phyloP scores from a whole-genome alignment of 495 filamentous ascomycete species.

The Penicillium silybi region DNA sequence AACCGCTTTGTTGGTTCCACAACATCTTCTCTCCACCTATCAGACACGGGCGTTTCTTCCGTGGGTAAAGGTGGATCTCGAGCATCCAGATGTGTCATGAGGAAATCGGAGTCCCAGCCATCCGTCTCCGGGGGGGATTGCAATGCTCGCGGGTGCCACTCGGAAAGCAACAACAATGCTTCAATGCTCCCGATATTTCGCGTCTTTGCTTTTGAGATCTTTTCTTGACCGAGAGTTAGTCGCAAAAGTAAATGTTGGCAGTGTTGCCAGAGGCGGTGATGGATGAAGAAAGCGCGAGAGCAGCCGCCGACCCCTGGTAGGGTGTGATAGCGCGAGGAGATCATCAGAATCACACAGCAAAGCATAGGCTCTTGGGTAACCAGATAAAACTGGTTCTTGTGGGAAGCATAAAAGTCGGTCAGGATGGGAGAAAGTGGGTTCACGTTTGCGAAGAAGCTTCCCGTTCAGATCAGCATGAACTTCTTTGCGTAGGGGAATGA shows the following conservation, averaged over 20 bases:
- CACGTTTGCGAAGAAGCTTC: constrained; percentile 35
- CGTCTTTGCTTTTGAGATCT: constrained; percentile 25
- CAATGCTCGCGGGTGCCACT: constrained; percentile 39
- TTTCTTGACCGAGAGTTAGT: constrained; percentile 38
- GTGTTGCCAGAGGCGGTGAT: constrained; percentile 42
- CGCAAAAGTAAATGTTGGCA: constrained; percentile 38
- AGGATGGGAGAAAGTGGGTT: constrained; percentile 36
- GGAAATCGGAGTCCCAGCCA: constrained; percentile 29
- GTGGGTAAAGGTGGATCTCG: constrained; percentile 16
- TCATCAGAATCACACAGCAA: constrained; percentile 38
- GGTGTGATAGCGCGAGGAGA: constrained; percentile 34
- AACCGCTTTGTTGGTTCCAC: constrained; percentile 38
- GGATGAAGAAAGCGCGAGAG: constrained; percentile 37
- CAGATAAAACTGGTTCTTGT: constrained; percentile 32
- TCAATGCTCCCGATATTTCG: constrained; percentile 38
- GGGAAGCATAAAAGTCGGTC: constrained; percentile 31
- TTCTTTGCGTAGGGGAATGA: too few species aligned
- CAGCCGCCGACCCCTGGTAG: constrained; percentile 31
- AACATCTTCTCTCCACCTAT: constrained; percentile 26
- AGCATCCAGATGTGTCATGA: constrained; percentile 16
- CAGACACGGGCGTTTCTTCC: constrained; percentile 17
- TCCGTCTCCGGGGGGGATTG: constrained; percentile 37
- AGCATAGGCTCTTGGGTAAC: constrained; percentile 39
- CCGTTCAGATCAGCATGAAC: not conserved
- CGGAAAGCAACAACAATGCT: constrained; percentile 35